These are phyloP conservation scores for Russula emetica DNA, from an alignment of 768 basidiomycete species.

Conservation along the genomic window DNA sequence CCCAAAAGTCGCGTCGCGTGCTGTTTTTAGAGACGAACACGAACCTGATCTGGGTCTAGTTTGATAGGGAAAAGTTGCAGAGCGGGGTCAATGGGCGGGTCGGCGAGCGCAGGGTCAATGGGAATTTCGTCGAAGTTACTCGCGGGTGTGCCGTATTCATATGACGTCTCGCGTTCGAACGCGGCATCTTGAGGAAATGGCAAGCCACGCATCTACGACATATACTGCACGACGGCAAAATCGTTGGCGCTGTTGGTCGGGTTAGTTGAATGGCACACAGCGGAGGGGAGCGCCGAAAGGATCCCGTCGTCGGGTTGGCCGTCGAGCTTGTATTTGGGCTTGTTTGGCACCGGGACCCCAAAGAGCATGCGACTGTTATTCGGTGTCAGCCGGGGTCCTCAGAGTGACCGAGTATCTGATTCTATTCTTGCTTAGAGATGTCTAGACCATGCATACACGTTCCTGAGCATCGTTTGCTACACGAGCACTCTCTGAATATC, in stretches of 20 bases:
- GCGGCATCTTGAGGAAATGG: slow-evolving; percentile 49
- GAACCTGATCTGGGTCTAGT: slow-evolving; percentile 36
- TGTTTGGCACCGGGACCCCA: slow-evolving; percentile 24
- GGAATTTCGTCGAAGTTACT: slow-evolving; percentile 59
- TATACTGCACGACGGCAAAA: slow-evolving; percentile 11
- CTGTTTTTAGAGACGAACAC: slow-evolving; percentile 31
- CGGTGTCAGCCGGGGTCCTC: slow-evolving; percentile 24
- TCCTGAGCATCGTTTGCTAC: slow-evolving; percentile 12
- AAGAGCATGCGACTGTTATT: slow-evolving; percentile 1
- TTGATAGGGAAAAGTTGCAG: slow-evolving; percentile 36
- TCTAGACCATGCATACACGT: slow-evolving; percentile 11
- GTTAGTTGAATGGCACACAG: slow-evolving; percentile 12
- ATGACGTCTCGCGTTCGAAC: slow-evolving; percentile 52
- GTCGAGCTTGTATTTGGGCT: slow-evolving; percentile 28
- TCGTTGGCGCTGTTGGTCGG: slow-evolving; percentile 1
- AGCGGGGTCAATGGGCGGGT: slow-evolving; percentile 50
- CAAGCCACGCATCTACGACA: slow-evolving; percentile 52
- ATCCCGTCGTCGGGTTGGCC: slow-evolving; percentile 28
- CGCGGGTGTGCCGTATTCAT: slow-evolving; percentile 57
- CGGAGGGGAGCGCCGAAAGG: slow-evolving; percentile 18
- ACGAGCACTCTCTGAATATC: background rate
- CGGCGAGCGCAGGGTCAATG: slow-evolving; percentile 72
- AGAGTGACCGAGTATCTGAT: background rate
- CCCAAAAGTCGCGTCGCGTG: slow-evolving; percentile 27
- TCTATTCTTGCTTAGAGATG: background rate